Evolutionary conservation across 345 rosid species (phyloP), one percentile per base, ranked within the genome.

Genomic region (Erodium maritimum): DNA sequence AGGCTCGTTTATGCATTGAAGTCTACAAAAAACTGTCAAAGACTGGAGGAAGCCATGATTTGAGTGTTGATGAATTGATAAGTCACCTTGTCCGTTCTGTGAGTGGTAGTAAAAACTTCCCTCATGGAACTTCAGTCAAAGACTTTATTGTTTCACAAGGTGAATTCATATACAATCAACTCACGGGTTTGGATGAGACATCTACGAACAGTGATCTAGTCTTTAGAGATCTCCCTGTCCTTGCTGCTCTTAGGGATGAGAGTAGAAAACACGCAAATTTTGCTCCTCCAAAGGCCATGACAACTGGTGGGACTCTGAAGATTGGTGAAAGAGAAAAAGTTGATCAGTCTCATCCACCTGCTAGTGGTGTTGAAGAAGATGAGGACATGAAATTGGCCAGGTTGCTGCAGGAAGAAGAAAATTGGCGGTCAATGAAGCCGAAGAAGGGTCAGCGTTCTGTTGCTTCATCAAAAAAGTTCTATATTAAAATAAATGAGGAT

Each of bases 401-500:
- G 56, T 29, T 88, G 48, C 37, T 86, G 67, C 96, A 86, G 58
- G 88, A 88, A 71, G 90, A 84, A 60, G 96, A 84, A 71, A 69
- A 75, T 22, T 84, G 95, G 84, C 62, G 73, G 12, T 71, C 87
- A 10, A 69, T 71, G 78, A 79, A 64, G 67, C 80, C 82, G 23
- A 80, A 73, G 54, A 84, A 62, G 71, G 71, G 63, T 50, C 69
- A 56, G 25, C 70, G 72, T 54, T 59, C 81, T 56, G 73, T 64
- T 70, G 67, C 83, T 67, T 56, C 67, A 58, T 70, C 87, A 9
- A 81, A 73, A 56, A 75, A 71, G 16, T 59, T 69, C 61, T 84
- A 84, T 68, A 78, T 88, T 29, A 91, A 84, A 65, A 88, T 88
- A 60, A 76, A 84, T 62, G 97, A 91, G 64, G 91, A 88, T 61